These are phyloP conservation scores for Austroboletus niveus DNA, from an alignment of 1,284 basidiomycete species.

Conservation along the genomic window DNA sequence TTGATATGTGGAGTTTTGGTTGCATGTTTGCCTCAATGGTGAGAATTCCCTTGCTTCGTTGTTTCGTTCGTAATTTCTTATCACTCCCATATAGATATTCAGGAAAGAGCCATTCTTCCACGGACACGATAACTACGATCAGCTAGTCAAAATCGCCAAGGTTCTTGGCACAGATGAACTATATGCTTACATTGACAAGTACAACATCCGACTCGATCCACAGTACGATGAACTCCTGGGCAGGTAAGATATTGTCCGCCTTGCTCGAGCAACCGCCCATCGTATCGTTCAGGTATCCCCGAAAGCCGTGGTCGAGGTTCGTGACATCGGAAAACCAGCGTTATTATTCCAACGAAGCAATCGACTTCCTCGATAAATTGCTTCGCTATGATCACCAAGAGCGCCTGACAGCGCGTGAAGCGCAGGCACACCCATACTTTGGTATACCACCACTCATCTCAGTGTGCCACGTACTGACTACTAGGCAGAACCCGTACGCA, in stretches of 20 bases:
- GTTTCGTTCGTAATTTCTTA: slow-evolving; percentile 5
- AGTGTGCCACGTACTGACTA: slow-evolving; percentile 16
- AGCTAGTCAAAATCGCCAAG: slow-evolving; percentile 97
- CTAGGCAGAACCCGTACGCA: slow-evolving; percentile 59
- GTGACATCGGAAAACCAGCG: slow-evolving; percentile 95
- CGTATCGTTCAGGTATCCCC: slow-evolving; percentile 63
- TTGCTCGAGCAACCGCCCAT: slow-evolving; percentile 2
- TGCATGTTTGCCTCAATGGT: slow-evolving; percentile 99
- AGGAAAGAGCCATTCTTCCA: slow-evolving; percentile 99
- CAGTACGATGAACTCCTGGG: slow-evolving; percentile 90
- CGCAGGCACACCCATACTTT: slow-evolving; percentile 88
- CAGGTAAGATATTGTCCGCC: slow-evolving; percentile 42
- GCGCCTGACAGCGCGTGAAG: slow-evolving; percentile 90
- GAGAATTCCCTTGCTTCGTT: slow-evolving; percentile 19
- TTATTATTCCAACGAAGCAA: slow-evolving; percentile 97
- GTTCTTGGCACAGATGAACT: slow-evolving; percentile 96
- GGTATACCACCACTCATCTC: slow-evolving; percentile 44
- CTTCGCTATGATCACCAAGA: slow-evolving; percentile 97
- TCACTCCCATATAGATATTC: slow-evolving; percentile 72
- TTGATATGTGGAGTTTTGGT: slow-evolving; percentile 98
- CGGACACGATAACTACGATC: slow-evolving; percentile 98
- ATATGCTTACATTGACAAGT: slow-evolving; percentile 88
- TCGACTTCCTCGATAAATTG: slow-evolving; percentile 95
- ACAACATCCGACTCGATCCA: slow-evolving; percentile 89
- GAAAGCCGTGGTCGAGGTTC: slow-evolving; percentile 93